Evolutionary conservation across 2,329 filamentous ascomycete species (phyloP), one percentile per base, ranked within the genome.

Genomic region (Fusarium sp.): DNA sequence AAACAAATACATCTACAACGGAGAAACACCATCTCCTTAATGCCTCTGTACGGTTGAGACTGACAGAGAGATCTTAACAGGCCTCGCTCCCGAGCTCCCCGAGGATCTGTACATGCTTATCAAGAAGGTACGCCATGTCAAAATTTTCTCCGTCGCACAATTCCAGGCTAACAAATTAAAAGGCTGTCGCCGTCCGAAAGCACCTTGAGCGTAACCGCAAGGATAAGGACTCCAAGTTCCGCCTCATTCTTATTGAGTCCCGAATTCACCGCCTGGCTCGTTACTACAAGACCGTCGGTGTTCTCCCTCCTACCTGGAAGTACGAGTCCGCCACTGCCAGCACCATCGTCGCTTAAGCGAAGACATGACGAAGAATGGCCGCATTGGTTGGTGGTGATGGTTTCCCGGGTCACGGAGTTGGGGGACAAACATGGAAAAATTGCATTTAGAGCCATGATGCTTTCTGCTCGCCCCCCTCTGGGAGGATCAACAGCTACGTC

Each of bases 101-200:
- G 96, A 99, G 92, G 96, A 99, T 88, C 93, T 98, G 80, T 99
- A 98, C 93, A 97, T 98, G 94, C 90, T 98, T 86, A 98, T 98
- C 94, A 98, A 98, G 94, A 99, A 99, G 95, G 96, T 97, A 85
- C 71, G 82, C 62, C 36, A 60, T 73, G 51, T 30, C 20, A 8
- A 41, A 56, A 39, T 18, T 51, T 28, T 39, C 39, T 30, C n/a
- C 10, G 1, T 18, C 12, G 12, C 22, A 20, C 20, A 8, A 26
- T 18, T 47, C 28, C n/a, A n/a, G 15, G 26, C 71, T 74, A 41
- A 74, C 39, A 11, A 14, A 11, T n/a, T 18, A 77, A 56, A 73
- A 96, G 95, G 95, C 95, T 81, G 95, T 98, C 82, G 93, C 95
- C 84, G 96, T 99, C 89, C 96, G 96, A 89, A 99, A 99, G 94